Evolutionary conservation across 225 moss, liverwort and hornwort genomes (phyloP).

Genomic region (Lunularia cruciata): DNA sequence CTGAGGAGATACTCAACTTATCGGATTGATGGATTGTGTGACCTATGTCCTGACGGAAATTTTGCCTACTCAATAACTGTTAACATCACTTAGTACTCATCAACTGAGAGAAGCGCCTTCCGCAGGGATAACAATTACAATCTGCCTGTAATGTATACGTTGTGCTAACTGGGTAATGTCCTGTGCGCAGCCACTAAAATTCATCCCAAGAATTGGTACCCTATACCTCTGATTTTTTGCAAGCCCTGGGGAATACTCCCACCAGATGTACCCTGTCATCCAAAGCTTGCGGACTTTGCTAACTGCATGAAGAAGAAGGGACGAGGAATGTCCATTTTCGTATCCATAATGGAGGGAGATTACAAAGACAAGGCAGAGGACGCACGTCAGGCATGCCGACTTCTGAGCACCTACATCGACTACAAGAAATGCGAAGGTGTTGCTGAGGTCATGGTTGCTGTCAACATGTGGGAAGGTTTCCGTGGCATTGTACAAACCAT

Average conservation of each 20-base stretch:
- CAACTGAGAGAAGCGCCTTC: too few species aligned
- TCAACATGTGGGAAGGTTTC: conserved; percentile 81
- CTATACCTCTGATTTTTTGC: conserved; percentile 94
- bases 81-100: too few species aligned
- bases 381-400: conserved; percentile 84
- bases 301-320: conserved; percentile 99
- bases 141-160: too few species aligned
- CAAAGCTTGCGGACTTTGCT: conserved; percentile 96
- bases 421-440: conserved; percentile 98
- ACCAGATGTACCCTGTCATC: conserved; percentile 91
- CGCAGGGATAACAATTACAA: too few species aligned
- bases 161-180: not conserved
- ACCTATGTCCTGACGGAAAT: too few species aligned
- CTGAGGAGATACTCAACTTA: too few species aligned
- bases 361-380: conserved; percentile 93
- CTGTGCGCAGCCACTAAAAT: conserved; percentile 83
- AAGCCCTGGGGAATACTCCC: conserved; percentile 99
- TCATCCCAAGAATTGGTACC: conserved; percentile 99
- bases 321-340: conserved; percentile 99
- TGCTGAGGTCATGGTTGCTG: conserved; percentile 95
- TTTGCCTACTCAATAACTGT: too few species aligned
- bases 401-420: conserved; percentile 83
- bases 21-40: too few species aligned
- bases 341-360: conserved; percentile 92
- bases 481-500: conserved; percentile 93